Percentiles rank a stretch among this genome's conserved stretches.
phyloP scores from a whole-genome alignment of 345 rosid genomes.

The Euphorbia peplus region DNA sequence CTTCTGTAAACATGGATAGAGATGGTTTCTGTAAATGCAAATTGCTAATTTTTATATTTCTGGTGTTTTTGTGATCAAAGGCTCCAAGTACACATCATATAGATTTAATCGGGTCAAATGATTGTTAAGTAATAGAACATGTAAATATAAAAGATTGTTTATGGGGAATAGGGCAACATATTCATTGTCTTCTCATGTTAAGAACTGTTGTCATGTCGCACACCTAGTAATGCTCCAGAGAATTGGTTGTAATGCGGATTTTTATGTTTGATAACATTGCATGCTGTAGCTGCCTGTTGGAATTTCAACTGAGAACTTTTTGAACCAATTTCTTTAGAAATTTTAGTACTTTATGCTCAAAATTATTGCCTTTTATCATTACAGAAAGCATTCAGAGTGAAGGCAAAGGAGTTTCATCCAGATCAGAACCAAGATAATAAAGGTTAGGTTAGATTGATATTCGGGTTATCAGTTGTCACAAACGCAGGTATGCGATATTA shows the following conservation, averaged over 20 bases:
- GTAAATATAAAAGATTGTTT: not conserved
- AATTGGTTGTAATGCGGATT: not conserved
- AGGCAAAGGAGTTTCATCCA: conserved; percentile 90
- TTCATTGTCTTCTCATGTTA: not conserved
- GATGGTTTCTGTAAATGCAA: not conserved
- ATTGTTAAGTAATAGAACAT: not conserved
- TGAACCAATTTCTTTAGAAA: not conserved
- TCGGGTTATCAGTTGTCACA: not conserved
- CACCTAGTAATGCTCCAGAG: not conserved
- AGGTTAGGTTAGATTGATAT: conserved; percentile 38
- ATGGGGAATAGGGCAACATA: not conserved
- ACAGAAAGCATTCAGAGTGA: conserved; percentile 87
- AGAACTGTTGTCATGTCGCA: not conserved
- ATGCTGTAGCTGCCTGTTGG: not conserved
- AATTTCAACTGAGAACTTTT: not conserved
- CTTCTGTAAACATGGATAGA: not conserved
- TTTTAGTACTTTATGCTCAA: not conserved
- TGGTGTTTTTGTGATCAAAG: too few species aligned
- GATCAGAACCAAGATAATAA: conserved; percentile 92
- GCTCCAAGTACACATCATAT: too few species aligned
- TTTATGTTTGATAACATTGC: not conserved
- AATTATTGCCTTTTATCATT: conserved; percentile 12
- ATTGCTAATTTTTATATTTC: not conserved
- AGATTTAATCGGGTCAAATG: not conserved
- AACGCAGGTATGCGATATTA: not conserved